phyloP scores from a whole-genome alignment of 2,329 filamentous ascomycete species.

The Dactylellina drechsleri region DNA sequence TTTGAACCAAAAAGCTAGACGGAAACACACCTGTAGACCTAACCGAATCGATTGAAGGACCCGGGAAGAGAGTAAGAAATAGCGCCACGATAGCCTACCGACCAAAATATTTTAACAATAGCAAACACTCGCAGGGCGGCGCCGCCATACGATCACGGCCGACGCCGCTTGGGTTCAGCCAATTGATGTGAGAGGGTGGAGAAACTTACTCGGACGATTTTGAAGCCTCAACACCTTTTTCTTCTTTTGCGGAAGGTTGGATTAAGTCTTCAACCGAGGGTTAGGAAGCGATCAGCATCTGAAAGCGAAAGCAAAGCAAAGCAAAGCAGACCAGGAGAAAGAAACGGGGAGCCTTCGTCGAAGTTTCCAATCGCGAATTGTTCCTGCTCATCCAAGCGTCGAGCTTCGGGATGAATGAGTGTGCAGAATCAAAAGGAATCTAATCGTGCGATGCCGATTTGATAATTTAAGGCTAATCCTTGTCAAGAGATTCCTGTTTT shows the following conservation, averaged over 20 bases:
- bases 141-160: constrained; percentile 44
- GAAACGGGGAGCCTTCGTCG: constrained; percentile 40
- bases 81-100: constrained; percentile 51
- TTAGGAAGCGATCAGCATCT: constrained; percentile 38
- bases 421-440: constrained; percentile 37
- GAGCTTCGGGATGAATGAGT: constrained; percentile 48
- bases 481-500: constrained; percentile 49
- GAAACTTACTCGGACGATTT: constrained; percentile 34
- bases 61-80: constrained; percentile 43
- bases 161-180: constrained; percentile 38
- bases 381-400: constrained; percentile 38
- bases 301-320: constrained; percentile 9
- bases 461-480: constrained; percentile 52
- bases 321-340: constrained; percentile 6
- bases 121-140: constrained; percentile 29
- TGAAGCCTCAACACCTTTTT: constrained; percentile 48
- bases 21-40: constrained; percentile 51
- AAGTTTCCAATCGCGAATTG: constrained; percentile 29
- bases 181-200: constrained; percentile 36
- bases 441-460: constrained; percentile 47
- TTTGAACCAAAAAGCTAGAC: constrained; percentile 43
- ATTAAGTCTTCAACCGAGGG: constrained; percentile 40
- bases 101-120: constrained; percentile 36
- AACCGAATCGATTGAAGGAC: constrained; percentile 53
- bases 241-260: constrained; percentile 20